These are phyloP conservation scores for Tephrocybe rancida DNA, from an alignment of 768 basidiomycete genomes.

Conservation along the genomic window DNA sequence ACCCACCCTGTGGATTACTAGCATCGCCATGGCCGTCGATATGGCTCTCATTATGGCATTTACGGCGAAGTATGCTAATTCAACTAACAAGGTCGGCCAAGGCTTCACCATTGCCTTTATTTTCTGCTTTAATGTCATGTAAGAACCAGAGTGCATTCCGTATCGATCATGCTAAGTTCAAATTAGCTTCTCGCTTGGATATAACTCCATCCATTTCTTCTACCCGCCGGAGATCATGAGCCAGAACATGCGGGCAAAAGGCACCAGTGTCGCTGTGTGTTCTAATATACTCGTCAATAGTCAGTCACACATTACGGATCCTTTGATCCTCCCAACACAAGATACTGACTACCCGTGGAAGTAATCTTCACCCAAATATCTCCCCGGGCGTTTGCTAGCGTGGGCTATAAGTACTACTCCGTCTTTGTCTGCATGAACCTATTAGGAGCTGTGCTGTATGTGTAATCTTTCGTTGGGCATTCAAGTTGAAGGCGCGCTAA, in stretches of 20 bases:
- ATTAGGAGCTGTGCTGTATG: constrained; percentile 5
- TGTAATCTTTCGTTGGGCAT: not conserved
- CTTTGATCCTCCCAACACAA: not conserved
- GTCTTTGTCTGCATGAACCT: constrained; percentile 11
- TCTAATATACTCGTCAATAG: constrained; percentile 4
- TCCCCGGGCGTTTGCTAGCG: constrained; percentile 6
- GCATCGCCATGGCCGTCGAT: constrained; percentile 11
- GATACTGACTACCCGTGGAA: too few relatives aligned
- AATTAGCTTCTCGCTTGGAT: constrained; percentile 5
- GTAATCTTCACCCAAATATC: constrained; percentile 10
- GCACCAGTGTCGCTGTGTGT: constrained; percentile 10
- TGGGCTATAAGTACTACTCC: constrained; percentile 12
- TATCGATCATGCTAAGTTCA: not conserved
- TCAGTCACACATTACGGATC: not conserved
- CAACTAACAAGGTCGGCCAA: constrained; percentile 9
- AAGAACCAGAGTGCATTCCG: not conserved
- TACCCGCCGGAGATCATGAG: constrained; percentile 13
- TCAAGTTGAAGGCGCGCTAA: not conserved
- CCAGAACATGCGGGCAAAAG: constrained; percentile 10
- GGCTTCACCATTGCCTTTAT: constrained; percentile 12
- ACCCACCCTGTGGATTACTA: constrained; percentile 10
- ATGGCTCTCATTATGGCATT: constrained; percentile 14
- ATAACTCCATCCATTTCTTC: constrained; percentile 6
- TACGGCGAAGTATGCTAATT: constrained; percentile 2
- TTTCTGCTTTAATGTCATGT: constrained; percentile 8